Evolutionary conservation across 305 asterid species (phyloP).

Genomic region (Solanum hybrid): DNA sequence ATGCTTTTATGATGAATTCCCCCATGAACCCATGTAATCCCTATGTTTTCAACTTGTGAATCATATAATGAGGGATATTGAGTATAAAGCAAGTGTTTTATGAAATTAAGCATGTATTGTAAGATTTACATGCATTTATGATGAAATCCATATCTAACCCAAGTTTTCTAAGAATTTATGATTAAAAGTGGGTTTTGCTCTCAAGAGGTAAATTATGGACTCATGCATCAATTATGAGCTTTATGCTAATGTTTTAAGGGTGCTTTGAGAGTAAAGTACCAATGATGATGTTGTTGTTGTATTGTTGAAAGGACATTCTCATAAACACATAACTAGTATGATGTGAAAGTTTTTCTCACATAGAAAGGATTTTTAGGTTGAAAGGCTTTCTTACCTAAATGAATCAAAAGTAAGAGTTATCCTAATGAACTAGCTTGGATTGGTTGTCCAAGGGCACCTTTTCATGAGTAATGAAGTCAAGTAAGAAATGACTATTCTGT

Average conservation of each 20-base stretch:
- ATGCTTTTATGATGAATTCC: no score
- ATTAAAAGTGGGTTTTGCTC: background rate
- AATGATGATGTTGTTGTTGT: background rate
- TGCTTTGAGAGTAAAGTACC: background rate
- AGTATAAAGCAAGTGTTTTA: no score
- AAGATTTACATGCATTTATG: background rate
- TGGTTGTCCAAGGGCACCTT: no score
- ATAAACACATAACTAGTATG: no score
- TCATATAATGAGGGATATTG: no score
- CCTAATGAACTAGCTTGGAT: background rate
- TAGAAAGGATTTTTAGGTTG: background rate
- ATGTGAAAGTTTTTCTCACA: no score
- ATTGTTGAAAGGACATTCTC: background rate
- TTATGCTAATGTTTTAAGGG: background rate
- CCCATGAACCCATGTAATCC: no score
- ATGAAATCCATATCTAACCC: background rate
- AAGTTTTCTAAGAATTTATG: background rate
- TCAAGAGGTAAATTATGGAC: background rate
- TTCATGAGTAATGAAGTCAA: no score
- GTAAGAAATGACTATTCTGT: no score
- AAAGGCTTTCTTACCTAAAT: background rate
- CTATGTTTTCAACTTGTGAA: no score
- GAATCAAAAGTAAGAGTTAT: background rate
- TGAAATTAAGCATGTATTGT: background rate
- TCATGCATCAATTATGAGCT: background rate